Base-by-base conservation (phyloP, 257 asterid species). In the Capsicum chinense region DNA sequence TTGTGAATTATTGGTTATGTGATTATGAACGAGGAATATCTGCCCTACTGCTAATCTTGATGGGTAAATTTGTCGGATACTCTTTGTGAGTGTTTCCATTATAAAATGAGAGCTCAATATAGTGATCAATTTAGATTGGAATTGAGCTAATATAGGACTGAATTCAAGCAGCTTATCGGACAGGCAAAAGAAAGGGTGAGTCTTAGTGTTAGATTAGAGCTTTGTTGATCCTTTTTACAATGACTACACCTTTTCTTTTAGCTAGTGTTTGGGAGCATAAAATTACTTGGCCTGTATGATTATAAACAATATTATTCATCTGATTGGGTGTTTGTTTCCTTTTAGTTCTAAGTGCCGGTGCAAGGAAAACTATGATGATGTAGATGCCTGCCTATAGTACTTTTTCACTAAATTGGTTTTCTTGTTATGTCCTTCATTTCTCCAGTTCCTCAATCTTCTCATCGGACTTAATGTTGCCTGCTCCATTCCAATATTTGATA, bases 241-340 rank as follows among this genome's bases (percentile, higher is more conserved):
- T 21, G 81, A 52, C 60, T 52, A 52, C 21, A 13, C 63, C 48
- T 76, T 54, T 26, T 50, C 62, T 7, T 52, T 26, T 76, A 26
- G 50, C 48, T 76, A 21, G 81, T 76, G 81, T 76, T 26, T 52
- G 47, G 47, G 81, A 74, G 60, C 19, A 74, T 74, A 12, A 48
- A 48, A 74, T 48, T 48, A 12, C 15, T 15, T 52, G 47, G 8
- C 12, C 4, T 26, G 19, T 76, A 13, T 16, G 50, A 78, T 78
- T 39, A 2, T 21, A 0, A 78, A 17, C 15, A 33, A 33, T 14
- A 48, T 26, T 52, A 57, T 52, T 52, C 81, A 26, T 76, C 63
- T 13, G 19, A 76, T 76, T 76, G 63, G 81, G 9, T 52, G 63
- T 76, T 52, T 26, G 47, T 21, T 21, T 54, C 26, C 33, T 76